These are phyloP conservation scores for Heritiera fomes DNA, from an alignment of 345 rosid species.

Conservation along the genomic window DNA sequence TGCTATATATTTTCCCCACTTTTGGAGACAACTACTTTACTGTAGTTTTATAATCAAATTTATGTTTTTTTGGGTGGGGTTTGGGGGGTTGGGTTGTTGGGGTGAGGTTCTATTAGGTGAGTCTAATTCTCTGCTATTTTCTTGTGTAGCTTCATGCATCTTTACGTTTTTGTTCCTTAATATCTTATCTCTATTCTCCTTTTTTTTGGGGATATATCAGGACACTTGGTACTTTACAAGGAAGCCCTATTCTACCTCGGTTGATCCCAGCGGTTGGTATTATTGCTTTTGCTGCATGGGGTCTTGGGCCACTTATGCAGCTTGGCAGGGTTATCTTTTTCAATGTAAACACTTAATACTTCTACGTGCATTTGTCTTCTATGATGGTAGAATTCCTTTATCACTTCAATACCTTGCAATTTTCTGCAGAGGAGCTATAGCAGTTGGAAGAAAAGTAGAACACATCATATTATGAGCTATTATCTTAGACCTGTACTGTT, in stretches of 20 bases:
- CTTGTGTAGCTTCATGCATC: background rate
- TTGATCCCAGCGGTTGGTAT: slow-evolving; percentile 71
- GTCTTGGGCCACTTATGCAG: slow-evolving; percentile 69
- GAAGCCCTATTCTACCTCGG: slow-evolving; percentile 50
- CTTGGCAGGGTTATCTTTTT: slow-evolving; percentile 51
- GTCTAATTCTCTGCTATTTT: background rate
- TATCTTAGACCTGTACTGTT: slow-evolving; percentile 81
- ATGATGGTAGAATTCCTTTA: slow-evolving; percentile 19
- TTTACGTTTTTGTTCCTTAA: background rate
- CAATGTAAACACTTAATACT: slow-evolving; percentile 38
- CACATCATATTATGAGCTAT: slow-evolving; percentile 54
- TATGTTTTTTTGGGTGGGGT: background rate
- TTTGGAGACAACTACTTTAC: background rate
- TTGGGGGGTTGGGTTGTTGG: background rate
- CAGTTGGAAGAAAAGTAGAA: slow-evolving; percentile 63
- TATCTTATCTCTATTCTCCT: background rate
- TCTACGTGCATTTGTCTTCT: slow-evolving; percentile 10
- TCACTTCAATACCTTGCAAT: slow-evolving; percentile 2
- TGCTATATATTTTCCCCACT: background rate
- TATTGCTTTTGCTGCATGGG: slow-evolving; percentile 77
- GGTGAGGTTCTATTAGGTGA: background rate
- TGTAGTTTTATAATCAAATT: background rate
- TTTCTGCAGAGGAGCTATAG: slow-evolving; percentile 55
- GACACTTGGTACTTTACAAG: slow-evolving; percentile 52
- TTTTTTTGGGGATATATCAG: slow-evolving; percentile 36